Evolutionary conservation across 1,284 basidiomycete genomes (phyloP).

Genomic region (Ganoderma meredithae): DNA sequence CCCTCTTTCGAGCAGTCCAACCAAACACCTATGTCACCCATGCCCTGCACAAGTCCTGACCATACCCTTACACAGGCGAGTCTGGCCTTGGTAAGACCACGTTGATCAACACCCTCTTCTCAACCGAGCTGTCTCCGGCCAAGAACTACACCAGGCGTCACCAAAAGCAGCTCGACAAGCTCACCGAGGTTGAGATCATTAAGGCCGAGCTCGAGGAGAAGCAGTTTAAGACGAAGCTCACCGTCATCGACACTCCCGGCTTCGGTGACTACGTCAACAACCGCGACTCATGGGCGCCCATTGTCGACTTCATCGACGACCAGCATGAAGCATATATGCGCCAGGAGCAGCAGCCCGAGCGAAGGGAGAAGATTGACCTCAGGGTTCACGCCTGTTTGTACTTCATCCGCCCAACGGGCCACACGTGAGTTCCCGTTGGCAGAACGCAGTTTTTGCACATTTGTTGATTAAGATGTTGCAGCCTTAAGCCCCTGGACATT

Average conservation of each 20-base stretch:
- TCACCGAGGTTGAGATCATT: slow-evolving; percentile 97
- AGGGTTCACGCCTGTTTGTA: slow-evolving; percentile 98
- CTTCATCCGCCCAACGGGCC: slow-evolving; percentile 96
- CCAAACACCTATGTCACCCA: background rate
- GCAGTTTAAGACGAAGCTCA: slow-evolving; percentile 99
- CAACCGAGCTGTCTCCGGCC: slow-evolving; percentile 91
- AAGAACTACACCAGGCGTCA: slow-evolving; percentile 95
- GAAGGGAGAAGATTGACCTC: slow-evolving; percentile 93
- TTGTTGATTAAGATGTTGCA: slow-evolving; percentile 41
- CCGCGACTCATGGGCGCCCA: slow-evolving; percentile 97
- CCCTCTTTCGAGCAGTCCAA: background rate
- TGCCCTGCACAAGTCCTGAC: background rate
- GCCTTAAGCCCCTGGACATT: slow-evolving; percentile 97
- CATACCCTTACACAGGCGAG: slow-evolving; percentile 69
- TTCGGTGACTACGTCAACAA: slow-evolving; percentile 99
- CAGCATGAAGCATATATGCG: slow-evolving; percentile 99
- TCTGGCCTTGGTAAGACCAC: slow-evolving; percentile 96
- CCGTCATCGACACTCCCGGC: slow-evolving; percentile 98
- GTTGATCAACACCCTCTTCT: slow-evolving; percentile 98
- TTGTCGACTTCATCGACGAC: slow-evolving; percentile 99
- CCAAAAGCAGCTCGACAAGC: slow-evolving; percentile 98
- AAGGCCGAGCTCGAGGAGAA: slow-evolving; percentile 99
- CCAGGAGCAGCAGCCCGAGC: slow-evolving; percentile 98
- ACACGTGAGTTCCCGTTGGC: slow-evolving; percentile 72
- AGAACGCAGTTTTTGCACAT: background rate